phyloP scores from a whole-genome alignment of 2,329 filamentous ascomycete species.

The Aureobasidium sp. region DNA sequence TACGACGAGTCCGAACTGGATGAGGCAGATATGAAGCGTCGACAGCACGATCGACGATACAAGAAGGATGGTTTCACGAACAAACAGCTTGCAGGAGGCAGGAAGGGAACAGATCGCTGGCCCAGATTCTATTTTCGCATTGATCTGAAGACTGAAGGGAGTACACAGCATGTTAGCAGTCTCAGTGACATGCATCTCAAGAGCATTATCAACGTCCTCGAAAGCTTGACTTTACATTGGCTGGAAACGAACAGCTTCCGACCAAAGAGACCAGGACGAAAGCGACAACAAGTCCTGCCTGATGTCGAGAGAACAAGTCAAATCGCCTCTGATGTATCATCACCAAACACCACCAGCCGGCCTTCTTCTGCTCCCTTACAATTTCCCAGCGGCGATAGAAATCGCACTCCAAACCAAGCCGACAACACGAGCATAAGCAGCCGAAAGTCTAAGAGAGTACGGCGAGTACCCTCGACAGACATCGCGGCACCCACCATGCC shows the following conservation, averaged over 20 bases:
- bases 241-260: slow-evolving; percentile 64
- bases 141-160: slow-evolving; percentile 28
- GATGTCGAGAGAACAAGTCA: background rate
- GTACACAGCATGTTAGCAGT: background rate
- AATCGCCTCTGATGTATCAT: background rate
- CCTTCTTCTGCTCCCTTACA: background rate
- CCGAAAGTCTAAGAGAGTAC: background rate
- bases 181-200: slow-evolving; percentile 34
- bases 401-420: background rate
- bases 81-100: slow-evolving; percentile 45
- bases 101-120: slow-evolving; percentile 70
- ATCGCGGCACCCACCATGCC: background rate
- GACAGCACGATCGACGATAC: slow-evolving; percentile 34
- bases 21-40: slow-evolving; percentile 32
- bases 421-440: no score
- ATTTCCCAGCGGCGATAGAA: no score
- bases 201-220: slow-evolving; percentile 57
- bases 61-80: slow-evolving; percentile 45
- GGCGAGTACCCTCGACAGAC: background rate
- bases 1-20: slow-evolving; percentile 40
- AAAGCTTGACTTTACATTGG: slow-evolving; percentile 65
- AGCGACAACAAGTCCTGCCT: background rate
- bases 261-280: slow-evolving; percentile 36
- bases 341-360: background rate
- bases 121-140: slow-evolving; percentile 85